A percentile compares a stretch with the other conserved stretches of the same genome.
Evolutionary conservation across 345 rosid genomes (phyloP).

Genomic region (Firmiana major): DNA sequence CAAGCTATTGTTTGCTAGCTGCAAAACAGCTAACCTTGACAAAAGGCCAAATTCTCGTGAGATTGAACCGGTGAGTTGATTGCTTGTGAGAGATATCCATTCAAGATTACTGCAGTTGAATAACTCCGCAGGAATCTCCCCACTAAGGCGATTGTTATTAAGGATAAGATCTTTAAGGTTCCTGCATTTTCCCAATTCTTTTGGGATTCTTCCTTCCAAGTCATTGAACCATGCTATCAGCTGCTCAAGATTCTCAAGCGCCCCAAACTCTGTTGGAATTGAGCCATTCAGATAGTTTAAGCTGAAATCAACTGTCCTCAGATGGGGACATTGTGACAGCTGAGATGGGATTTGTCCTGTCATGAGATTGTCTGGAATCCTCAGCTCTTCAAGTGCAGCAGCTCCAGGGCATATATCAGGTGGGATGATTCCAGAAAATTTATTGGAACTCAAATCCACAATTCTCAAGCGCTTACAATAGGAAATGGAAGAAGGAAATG

Average conservation of each 20-base stretch:
- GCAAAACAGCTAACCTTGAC: slow-evolving; percentile 80
- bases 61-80: slow-evolving; percentile 59
- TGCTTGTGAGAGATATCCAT: slow-evolving; percentile 93
- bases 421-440: slow-evolving; percentile 68
- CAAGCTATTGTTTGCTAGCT: slow-evolving; percentile 87
- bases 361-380: slow-evolving; percentile 77
- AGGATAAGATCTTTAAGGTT: slow-evolving; percentile 77
- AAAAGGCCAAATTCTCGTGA: slow-evolving; percentile 61
- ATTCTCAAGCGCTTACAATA: slow-evolving; percentile 59
- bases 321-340: slow-evolving; percentile 73
- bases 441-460: slow-evolving; percentile 77
- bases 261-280: slow-evolving; percentile 77
- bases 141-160: slow-evolving; percentile 74
- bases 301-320: slow-evolving; percentile 74
- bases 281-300: slow-evolving; percentile 80
- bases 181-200: slow-evolving; percentile 68
- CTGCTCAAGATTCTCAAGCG: slow-evolving; percentile 76
- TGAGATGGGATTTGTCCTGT: slow-evolving; percentile 67
- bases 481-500: slow-evolving; percentile 69
- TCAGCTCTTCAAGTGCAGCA: slow-evolving; percentile 65
- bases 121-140: slow-evolving; percentile 72
- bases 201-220: slow-evolving; percentile 71
- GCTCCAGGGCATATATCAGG: slow-evolving; percentile 84
- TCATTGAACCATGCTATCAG: slow-evolving; percentile 89
- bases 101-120: slow-evolving; percentile 82